A percentile compares a stretch with the other conserved stretches of the same genome.
Evolutionary conservation across 2,329 filamentous ascomycete genomes (phyloP).

Genomic region (Exophiala dermatitidis): DNA sequence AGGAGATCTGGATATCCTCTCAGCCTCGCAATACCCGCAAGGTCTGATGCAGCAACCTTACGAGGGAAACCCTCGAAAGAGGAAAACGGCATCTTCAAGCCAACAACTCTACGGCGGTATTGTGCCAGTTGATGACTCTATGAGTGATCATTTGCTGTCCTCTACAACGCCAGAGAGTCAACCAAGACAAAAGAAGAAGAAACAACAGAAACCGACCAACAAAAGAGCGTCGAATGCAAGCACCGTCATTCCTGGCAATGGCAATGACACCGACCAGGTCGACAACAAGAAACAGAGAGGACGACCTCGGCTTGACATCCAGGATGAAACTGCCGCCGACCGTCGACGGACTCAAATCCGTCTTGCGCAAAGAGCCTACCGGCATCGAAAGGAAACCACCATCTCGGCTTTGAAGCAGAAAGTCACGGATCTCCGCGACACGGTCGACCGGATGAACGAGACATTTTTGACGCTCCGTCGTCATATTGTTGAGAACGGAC

Average conservation of each 20-base stretch:
- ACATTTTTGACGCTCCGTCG: slow-evolving; percentile 63
- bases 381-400: slow-evolving; percentile 74
- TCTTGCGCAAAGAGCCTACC: slow-evolving; percentile 74
- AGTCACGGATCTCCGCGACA: slow-evolving; percentile 60
- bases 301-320: slow-evolving; percentile 66
- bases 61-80: slow-evolving; percentile 13
- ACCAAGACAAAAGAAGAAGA: slow-evolving; percentile 10
- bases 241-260: no score
- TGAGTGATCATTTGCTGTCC: slow-evolving; percentile 9
- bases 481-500: slow-evolving; percentile 41
- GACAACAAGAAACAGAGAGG: slow-evolving; percentile 47
- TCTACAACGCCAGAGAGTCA: slow-evolving; percentile 12
- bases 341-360: slow-evolving; percentile 81
- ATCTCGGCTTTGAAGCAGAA: slow-evolving; percentile 66
- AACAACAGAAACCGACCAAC: neutral
- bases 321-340: slow-evolving; percentile 71
- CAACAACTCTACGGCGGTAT: slow-evolving; percentile 17
- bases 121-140: slow-evolving; percentile 1
- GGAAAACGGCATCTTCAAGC: slow-evolving; percentile 9
- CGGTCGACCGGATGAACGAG: slow-evolving; percentile 66
- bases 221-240: slow-evolving; percentile 2
- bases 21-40: slow-evolving; percentile 20
- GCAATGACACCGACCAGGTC: slow-evolving; percentile 11
- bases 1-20: slow-evolving; percentile 19
- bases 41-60: slow-evolving; percentile 18